A percentile compares a stretch with the other conserved stretches of the same genome.
Conservation (phyloP, 139 green algal genomes). For the Mesostigma viride region DNA sequence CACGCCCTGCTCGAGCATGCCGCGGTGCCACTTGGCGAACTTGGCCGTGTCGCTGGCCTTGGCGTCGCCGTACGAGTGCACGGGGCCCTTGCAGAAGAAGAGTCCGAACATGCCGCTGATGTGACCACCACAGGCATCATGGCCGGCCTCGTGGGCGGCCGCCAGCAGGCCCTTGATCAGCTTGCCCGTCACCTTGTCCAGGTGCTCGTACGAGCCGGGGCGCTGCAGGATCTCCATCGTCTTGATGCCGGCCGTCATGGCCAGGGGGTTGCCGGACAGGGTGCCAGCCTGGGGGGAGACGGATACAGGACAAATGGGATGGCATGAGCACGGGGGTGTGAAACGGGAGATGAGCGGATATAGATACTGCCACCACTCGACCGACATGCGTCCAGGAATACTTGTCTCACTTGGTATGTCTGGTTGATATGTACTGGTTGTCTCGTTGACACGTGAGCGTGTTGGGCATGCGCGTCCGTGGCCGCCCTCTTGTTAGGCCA, state of each 20-base stretch:
- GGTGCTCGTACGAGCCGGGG: constrained; percentile 85
- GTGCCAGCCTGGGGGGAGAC: too few species aligned
- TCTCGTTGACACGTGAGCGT: too few species aligned
- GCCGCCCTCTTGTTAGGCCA: too few species aligned
- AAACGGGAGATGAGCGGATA: too few species aligned
- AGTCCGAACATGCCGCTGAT: constrained; percentile 99
- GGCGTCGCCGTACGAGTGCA: constrained; percentile 81
- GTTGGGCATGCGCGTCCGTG: too few species aligned
- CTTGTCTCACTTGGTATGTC: too few species aligned
- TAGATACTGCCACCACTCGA: too few species aligned
- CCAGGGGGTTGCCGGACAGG: constrained; percentile 92
- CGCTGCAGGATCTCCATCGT: constrained; percentile 90
- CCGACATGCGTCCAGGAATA: too few species aligned
- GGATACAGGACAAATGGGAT: too few species aligned
- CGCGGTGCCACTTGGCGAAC: constrained; percentile 90
- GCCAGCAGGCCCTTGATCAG: constrained; percentile 85
- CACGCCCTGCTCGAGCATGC: constrained; percentile 93
- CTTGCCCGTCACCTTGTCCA: constrained; percentile 50
- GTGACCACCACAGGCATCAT: constrained; percentile 72
- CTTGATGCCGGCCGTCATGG: constrained; percentile 96
- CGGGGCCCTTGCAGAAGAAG: constrained; percentile 92
- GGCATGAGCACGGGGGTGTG: too few species aligned
- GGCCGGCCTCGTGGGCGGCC: constrained; percentile 67
- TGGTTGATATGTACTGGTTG: too few species aligned
- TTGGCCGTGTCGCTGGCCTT: constrained; percentile 78